Evolutionary conservation across 1,139 yeast genomes (phyloP).

Genomic region (Candida sp.): DNA sequence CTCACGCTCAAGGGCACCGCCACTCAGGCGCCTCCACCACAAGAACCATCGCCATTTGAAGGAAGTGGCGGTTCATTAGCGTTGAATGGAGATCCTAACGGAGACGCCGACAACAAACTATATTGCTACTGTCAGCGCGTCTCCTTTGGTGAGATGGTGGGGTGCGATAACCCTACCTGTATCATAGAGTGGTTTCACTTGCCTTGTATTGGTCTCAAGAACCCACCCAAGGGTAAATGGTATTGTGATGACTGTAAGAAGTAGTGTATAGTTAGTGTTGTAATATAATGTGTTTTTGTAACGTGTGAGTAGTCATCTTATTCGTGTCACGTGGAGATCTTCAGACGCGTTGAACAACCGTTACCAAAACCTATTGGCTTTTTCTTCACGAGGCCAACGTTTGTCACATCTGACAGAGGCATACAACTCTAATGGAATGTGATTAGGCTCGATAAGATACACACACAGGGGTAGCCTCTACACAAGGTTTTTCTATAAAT

Average conservation of each 20-base stretch:
- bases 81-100: slow-evolving; percentile 26
- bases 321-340: too few relatives aligned
- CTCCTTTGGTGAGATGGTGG: slow-evolving; percentile 91
- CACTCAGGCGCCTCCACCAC: slow-evolving; percentile 7
- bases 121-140: slow-evolving; percentile 88
- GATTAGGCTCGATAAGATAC: too few relatives aligned
- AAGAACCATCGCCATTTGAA: slow-evolving; percentile 15
- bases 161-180: slow-evolving; percentile 86
- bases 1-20: slow-evolving; percentile 15
- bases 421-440: too few relatives aligned
- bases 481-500: neutral
- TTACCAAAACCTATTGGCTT: too few relatives aligned
- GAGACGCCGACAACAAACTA: slow-evolving; percentile 65
- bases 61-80: slow-evolving; percentile 19
- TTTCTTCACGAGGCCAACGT: too few relatives aligned
- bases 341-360: too few relatives aligned
- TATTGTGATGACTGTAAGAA: slow-evolving; percentile 65
- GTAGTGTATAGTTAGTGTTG: too few relatives aligned
- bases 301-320: too few relatives aligned
- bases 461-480: too few relatives aligned
- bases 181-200: slow-evolving; percentile 90
- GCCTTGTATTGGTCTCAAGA: slow-evolving; percentile 79
- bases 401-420: too few relatives aligned
- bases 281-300: too few relatives aligned
- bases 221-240: slow-evolving; percentile 77